These are phyloP conservation scores for Macadamia tetraphylla DNA, from an alignment of 164 flowering plant genomes.

Conservation along the genomic window DNA sequence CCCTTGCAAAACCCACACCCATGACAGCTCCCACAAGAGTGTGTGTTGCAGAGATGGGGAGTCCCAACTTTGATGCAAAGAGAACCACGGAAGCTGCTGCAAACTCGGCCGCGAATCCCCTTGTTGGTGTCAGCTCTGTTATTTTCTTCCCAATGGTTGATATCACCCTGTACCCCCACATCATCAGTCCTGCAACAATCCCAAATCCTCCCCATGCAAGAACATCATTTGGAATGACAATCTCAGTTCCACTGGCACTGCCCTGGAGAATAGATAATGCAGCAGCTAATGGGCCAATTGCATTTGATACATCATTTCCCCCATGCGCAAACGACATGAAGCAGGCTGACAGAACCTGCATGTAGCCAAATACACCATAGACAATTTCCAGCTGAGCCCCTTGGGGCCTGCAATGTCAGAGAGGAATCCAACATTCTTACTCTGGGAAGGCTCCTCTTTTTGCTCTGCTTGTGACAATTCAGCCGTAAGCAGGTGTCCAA, in stretches of 20 bases:
- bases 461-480: constrained; percentile 26
- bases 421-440: constrained; percentile 59
- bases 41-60: constrained; percentile 96
- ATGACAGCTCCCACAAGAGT: constrained; percentile 98
- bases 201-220: constrained; percentile 99
- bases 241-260: constrained; percentile 54
- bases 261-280: constrained; percentile 89
- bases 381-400: constrained; percentile 85
- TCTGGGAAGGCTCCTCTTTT: constrained; percentile 18
- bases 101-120: constrained; percentile 98
- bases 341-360: constrained; percentile 97
- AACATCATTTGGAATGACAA: constrained; percentile 82
- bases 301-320: constrained; percentile 96
- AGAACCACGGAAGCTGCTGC: constrained; percentile 98
- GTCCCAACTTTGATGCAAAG: constrained; percentile 85
- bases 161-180: constrained; percentile 98
- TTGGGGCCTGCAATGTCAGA: constrained; percentile 88
- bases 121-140: constrained; percentile 91
- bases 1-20: constrained; percentile 98
- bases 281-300: constrained; percentile 94
- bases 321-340: constrained; percentile 99
- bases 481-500: constrained; percentile 68
- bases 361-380: constrained; percentile 92
- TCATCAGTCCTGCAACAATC: constrained; percentile 85
- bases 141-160: constrained; percentile 98